Conservation (phyloP, 257 asterid genomes). For the Nicotiana attenuata region DNA sequence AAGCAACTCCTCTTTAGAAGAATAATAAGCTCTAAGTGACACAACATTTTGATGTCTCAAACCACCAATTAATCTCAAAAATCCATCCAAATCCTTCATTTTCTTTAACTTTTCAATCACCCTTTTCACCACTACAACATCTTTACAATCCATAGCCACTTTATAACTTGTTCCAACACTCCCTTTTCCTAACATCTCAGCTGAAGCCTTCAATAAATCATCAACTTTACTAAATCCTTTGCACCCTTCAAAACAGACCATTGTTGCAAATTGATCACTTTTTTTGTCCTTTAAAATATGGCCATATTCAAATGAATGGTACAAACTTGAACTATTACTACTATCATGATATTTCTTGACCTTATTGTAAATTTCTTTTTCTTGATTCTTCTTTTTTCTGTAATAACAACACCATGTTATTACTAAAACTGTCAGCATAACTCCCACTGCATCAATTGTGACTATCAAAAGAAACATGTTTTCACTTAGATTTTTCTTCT, state of each 20-base stretch:
- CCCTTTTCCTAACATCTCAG: slow-evolving; percentile 44
- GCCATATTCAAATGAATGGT: slow-evolving; percentile 10
- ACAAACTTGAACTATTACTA: not conserved
- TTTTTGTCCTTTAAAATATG: not conserved
- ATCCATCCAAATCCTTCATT: slow-evolving; percentile 24
- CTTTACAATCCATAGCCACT: slow-evolving; percentile 32
- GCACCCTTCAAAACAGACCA: slow-evolving; percentile 34
- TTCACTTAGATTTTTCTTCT: slow-evolving; percentile 16
- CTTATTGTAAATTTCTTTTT: not conserved
- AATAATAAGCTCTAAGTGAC: slow-evolving; percentile 30
- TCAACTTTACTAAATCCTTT: slow-evolving; percentile 31
- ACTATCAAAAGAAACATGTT: slow-evolving; percentile 19
- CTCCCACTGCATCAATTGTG: slow-evolving; percentile 16
- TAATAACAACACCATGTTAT: slow-evolving; percentile 26
- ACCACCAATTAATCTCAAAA: slow-evolving; percentile 26
- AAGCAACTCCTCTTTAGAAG: slow-evolving; percentile 36
- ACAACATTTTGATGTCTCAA: slow-evolving; percentile 29
- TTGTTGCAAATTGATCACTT: slow-evolving; percentile 5
- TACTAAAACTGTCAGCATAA: slow-evolving; percentile 5
- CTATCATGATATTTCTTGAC: not conserved
- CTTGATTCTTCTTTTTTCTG: slow-evolving; percentile 10
- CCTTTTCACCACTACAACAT: slow-evolving; percentile 31
- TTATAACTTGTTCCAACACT: slow-evolving; percentile 32
- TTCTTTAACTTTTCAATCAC: slow-evolving; percentile 21
- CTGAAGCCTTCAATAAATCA: slow-evolving; percentile 36